Evolutionary conservation across 1,139 yeast species (phyloP), one percentile per base, ranked within the genome.

Genomic region (Taphrina deformans): DNA sequence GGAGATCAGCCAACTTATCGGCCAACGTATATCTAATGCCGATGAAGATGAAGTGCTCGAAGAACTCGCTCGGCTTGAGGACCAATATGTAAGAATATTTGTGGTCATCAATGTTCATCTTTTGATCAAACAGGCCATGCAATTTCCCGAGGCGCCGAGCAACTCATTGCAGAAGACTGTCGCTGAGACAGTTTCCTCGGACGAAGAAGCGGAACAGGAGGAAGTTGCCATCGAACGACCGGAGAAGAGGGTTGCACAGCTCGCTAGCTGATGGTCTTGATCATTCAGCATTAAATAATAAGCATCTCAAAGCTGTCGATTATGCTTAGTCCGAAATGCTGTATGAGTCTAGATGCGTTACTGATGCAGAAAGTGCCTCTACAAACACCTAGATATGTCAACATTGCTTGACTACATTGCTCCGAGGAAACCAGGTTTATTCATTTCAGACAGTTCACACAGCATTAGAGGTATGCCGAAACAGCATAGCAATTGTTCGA

Each of bases 21-120:
- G 82, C 10, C 73, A 74, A 24, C 70, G 73, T 21, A 79, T 87
- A 71, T 80, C 85, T 23, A 79, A 81, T 66, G 74, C 80, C 14
- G 87, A 86, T 66, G 91, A 87, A 72, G 76, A 75, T 26, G 92
- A 86, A 69, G 87, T 87, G 10, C 89, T 65, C 67, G 67, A 65
- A 56, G 66, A 65, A 51, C 45, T 59, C 41, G 65, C 44, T 18
- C 38, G 24, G 16, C 48, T 59, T 14, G 38, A 45, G 35, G 55
- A 24, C 14, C 45, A 45, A 45, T 31, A 23, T 16, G 62, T 58
- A 24, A 51, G 44, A 14, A 9, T 18, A 14, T 6, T n/a, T 16
- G 18, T 12, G 44, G 31, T 18, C 24, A 16, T 27, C 6, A 24
- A n/a, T 51, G n/a, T 31, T 6, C 33, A 40, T 18, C 9, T 10